Conservation (phyloP, 306 rosid species). For the Begonia masoniana region DNA sequence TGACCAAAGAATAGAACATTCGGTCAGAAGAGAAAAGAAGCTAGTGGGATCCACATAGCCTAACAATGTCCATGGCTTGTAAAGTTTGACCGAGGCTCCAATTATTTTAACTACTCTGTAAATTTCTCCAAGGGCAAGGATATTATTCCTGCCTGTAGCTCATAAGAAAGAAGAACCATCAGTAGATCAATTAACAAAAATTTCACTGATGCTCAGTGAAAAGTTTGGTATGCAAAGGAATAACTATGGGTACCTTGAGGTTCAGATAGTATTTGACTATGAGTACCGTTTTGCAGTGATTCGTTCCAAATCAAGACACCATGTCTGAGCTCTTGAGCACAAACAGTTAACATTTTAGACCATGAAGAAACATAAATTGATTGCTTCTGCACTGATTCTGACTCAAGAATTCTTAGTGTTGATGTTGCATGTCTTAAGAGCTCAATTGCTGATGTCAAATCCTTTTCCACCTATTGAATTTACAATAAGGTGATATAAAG, state of each 20-base stretch:
- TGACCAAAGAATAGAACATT: slow-evolving; percentile 58
- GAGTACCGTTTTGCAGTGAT: slow-evolving; percentile 34
- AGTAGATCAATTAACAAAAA: slow-evolving; percentile 7
- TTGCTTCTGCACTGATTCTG: slow-evolving; percentile 54
- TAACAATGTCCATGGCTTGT: slow-evolving; percentile 62
- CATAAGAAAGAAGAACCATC: neutral
- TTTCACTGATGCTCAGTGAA: slow-evolving; percentile 10
- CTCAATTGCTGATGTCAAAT: slow-evolving; percentile 54
- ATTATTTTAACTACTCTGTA: slow-evolving; percentile 61
- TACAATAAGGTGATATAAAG: slow-evolving; percentile 21
- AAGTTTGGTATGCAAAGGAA: neutral
- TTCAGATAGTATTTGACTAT: slow-evolving; percentile 37
- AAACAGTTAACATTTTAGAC: slow-evolving; percentile 43
- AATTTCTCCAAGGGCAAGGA: slow-evolving; percentile 75
- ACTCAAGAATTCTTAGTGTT: slow-evolving; percentile 47
- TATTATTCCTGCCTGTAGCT: slow-evolving; percentile 42
- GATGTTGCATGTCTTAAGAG: slow-evolving; percentile 50
- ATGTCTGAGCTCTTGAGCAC: slow-evolving; percentile 69
- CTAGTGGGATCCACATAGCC: slow-evolving; percentile 23
- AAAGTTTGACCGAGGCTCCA: slow-evolving; percentile 49
- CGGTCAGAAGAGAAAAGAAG: slow-evolving; percentile 39
- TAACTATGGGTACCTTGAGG: slow-evolving; percentile 38
- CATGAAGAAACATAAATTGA: slow-evolving; percentile 49
- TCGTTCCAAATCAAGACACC: slow-evolving; percentile 77
- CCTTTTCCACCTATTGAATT: slow-evolving; percentile 53